Base-by-base conservation (phyloP, 2,329 filamentous ascomycete species). In the Pseudohalonectria lignicola region DNA sequence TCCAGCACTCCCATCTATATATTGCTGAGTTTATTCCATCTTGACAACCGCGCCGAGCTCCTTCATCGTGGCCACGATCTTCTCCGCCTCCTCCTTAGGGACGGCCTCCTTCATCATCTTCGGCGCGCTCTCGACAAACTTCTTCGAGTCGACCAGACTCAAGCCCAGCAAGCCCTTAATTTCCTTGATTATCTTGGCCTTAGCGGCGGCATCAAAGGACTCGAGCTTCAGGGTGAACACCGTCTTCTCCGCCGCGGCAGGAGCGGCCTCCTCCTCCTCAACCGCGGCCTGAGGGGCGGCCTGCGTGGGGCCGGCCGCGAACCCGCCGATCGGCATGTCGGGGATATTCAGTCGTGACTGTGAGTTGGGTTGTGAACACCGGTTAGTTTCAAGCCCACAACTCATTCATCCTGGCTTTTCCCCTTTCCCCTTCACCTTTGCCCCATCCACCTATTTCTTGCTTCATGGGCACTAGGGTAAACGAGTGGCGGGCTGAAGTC, bases 121-220 rank as follows among this genome's bases (percentile, higher is more conserved):
- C 47, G 92, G 92, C 50, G 85, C 88, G 57, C 85, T 86, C 74
- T 99, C 92, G 49, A 98, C 92, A 56, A 99, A 99, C 73, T 99
- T 99, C 82, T 99, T 99, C 68, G 86, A 94, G 66, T 99, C 92
- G 51, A 99, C 93, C 69, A 99, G 74, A 60, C 85, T 93, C 57
- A 98, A 67, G 31, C 92, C 92, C 43, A 99, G 71, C 77, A 98
- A 74, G 55, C 78, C 80, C 79, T 99, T 99, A 69, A 99, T 76
- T 71, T 99, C 92, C 77, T 99, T 99, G 75, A 98, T 99, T 54
- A 98, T 72, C 82, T 99, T 99, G 54, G 93, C 87, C 74, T 99
- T 99, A 47, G 90, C 69, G 36, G 66, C 73, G 20, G 87, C 73
- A 38, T 98, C 93, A 60, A 96, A 93, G 26, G 82, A 82, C 62